Base-by-base conservation (phyloP, 257 asterid genomes). In the Scutellaria baicalensis region DNA sequence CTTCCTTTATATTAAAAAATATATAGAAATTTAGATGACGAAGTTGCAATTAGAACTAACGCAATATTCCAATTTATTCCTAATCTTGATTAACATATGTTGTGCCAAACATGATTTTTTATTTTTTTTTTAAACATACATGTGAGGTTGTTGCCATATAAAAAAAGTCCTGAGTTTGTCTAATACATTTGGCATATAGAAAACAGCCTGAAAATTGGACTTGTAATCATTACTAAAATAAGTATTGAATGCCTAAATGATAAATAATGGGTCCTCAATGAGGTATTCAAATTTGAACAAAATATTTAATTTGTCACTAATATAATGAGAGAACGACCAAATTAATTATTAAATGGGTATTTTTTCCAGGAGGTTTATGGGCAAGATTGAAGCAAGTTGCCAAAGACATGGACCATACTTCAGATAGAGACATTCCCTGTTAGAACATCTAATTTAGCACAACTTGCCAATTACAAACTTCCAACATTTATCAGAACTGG, bases 401-500 rank as follows among this genome's bases (percentile, higher is more conserved):
- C 36, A 74, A 63, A 52, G 50, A n/a, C 80, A 75, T 65, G 79
- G 84, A 21, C 82, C 80, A 61, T 78, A 65, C 78, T 67, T 63
- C 57, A 36, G 81, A 76, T 10, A 67, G 61, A 65, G 83, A 82
- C 72, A 68, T 75, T 65, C 69, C 31, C 3, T 60, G 68, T 57
- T 6, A 12, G 66, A 69, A 40, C 54, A 72, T 39, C 70, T 67
- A 68, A 69, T 39, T 21, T 3, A 27, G 33, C 33, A 45, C 14
- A 38, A 13, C 7, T 52, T 65, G 56, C 72, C 36, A 14, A 11
- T 23, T 12, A 13, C 60, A 23, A 1, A 7, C 39, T 18, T 54
- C 33, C 33, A 27, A 27, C 5, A 27, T 27, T 27, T 3, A 27
- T 4, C 33, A 27, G 33, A 27, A 27, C 33, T 27, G 4, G 5